These are phyloP conservation scores for Fusarium sp. DNA, from an alignment of 2,329 filamentous ascomycete genomes.

Conservation along the genomic window DNA sequence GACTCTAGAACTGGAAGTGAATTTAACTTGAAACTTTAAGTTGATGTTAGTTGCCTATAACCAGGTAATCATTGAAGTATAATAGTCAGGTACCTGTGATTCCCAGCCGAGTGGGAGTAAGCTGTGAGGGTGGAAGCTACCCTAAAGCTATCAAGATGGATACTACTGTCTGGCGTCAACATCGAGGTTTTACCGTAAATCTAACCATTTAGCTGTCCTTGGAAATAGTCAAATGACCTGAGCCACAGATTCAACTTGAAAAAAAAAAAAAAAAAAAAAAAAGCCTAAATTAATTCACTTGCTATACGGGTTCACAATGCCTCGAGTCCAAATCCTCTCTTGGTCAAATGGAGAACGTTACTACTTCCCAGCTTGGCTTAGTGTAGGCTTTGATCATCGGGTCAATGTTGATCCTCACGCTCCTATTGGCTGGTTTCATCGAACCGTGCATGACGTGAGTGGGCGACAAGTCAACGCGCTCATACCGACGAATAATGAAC, in stretches of 20 bases:
- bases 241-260: no score
- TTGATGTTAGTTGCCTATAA: rapidly evolving
- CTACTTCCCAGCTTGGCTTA: no score
- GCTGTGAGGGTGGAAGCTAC: neutral
- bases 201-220: no score
- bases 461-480: no score
- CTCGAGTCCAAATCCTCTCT: rapidly evolving
- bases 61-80: neutral
- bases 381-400: no score
- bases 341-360: rapidly evolving
- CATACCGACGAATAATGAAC: neutral
- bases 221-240: no score
- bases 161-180: neutral
- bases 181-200: no score
- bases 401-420: no score
- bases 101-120: neutral
- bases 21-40: rapidly evolving
- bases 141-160: neutral
- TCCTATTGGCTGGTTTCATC: no score
- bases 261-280: rapidly evolving
- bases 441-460: no score
- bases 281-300: no score
- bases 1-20: neutral
- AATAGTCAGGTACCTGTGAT: neutral
- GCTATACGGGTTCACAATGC: no score